Evolutionary conservation across 2,329 filamentous ascomycete species (phyloP).

Genomic region (Trichoderma koningii): DNA sequence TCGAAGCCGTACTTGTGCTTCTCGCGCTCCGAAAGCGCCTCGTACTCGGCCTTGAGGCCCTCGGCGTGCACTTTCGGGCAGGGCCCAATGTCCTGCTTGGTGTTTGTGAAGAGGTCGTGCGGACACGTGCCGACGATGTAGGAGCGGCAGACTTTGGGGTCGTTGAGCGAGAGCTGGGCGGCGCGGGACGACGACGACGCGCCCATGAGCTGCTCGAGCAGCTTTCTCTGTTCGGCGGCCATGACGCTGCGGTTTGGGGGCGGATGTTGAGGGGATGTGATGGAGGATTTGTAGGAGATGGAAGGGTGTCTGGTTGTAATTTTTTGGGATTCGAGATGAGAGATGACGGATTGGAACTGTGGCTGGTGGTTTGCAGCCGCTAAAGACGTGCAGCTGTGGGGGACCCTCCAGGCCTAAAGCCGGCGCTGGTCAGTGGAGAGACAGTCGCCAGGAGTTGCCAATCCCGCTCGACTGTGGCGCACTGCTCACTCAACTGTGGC

Average conservation of each 20-base stretch:
- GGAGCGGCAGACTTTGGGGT: constrained; percentile 91
- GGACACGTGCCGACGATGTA: constrained; percentile 93
- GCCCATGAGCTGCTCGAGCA: constrained; percentile 96
- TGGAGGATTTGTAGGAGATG: background rate
- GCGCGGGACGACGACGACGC: constrained; percentile 71
- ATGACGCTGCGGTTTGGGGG: constrained; percentile 51
- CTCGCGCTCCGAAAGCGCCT: constrained; percentile 68
- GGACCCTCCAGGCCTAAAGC: background rate
- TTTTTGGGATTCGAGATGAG: constrained; percentile 8
- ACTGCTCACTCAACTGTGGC: background rate
- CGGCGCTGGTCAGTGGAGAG: background rate
- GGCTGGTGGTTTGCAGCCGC: constrained; percentile 10
- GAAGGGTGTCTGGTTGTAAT: constrained; percentile 10
- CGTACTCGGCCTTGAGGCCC: constrained; percentile 85
- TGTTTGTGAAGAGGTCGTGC: constrained; percentile 99
- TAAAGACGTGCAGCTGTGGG: background rate
- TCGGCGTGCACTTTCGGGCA: constrained; percentile 90
- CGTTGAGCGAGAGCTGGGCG: constrained; percentile 82
- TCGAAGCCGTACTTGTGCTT: constrained; percentile 85
- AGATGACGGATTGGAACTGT: constrained; percentile 24
- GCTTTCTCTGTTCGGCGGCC: constrained; percentile 97
- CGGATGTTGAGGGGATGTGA: background rate
- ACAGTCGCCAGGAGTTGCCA: background rate
- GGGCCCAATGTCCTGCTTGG: constrained; percentile 90
- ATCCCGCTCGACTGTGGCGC: constrained; percentile 16